Base-by-base conservation (phyloP, 352 stramenopile species). In the Phytophthora tentaculata region DNA sequence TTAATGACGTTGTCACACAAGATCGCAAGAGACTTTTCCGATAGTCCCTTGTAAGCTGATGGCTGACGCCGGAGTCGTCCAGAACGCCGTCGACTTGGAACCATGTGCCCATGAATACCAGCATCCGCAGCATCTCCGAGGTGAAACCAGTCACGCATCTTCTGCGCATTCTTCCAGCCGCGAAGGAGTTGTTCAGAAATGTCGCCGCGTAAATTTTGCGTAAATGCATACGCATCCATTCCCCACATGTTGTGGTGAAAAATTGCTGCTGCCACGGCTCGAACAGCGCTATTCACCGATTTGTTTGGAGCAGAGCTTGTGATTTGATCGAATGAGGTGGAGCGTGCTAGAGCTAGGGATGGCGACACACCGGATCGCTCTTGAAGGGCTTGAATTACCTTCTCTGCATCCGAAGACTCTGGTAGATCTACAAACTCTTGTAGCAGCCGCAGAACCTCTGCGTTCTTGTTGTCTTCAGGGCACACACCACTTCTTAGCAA, bases 241-340 rank as follows among this genome's bases (percentile, higher is more conserved):
- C 83, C 81, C 84, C 83, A 94, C 88, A 94, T 92, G 54, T 95
- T 95, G 56, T 95, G 88, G 53, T 95, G 86, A 23, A 95, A 69
- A 66, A 95, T 93, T 22, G 86, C 86, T 28, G 88, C 88, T n/a
- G 81, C 81, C 0, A 88, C 83, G 12, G 84, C 80, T 48, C 83
- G 83, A 49, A 95, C 86, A 9, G 88, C 88, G 6, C 69, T 71
- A 54, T 83, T 91, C 29, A 94, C 64, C 16, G 54, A 64, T 13
- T 76, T 59, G 24, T 80, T 86, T 8, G 66, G 56, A 44, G 56
- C 65, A 0, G 78, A 77, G 19, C 67, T 79, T 2, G 69, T 62
- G 4, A 76, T 86, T 53, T 66, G 64, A 41, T 76, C 64, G 49
- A 86, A 85, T 35, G 77, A 86, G n/a, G 71, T 61, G 28, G 76